Evolutionary conservation across 2,329 filamentous ascomycete genomes (phyloP), one percentile per base, ranked within the genome.

Genomic region (Alternaria hordeiaustralica): DNA sequence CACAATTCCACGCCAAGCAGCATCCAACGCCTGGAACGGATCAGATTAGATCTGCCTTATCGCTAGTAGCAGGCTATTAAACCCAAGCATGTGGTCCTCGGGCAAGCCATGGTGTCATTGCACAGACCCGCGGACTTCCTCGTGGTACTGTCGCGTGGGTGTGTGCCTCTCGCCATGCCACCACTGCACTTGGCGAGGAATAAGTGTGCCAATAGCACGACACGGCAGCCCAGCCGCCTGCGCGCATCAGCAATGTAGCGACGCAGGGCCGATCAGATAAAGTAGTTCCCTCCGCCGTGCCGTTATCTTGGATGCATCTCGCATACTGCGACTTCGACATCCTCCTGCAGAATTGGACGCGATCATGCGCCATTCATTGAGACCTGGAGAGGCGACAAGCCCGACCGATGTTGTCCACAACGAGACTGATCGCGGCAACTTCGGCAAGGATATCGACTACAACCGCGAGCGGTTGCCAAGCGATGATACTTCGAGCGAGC

Each of bases 31-130:
- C 45, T 18, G 13, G 12, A 5, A 9, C 8, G 18, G 23, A 63
- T 65, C 65, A 54, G 65, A 67, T 67, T 58, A 67, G 63, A 67
- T 67, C 44, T 13, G 23, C 11, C 50, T 57, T 45, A 55, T 62
- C 53, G 36, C 49, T 26, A 55, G 18, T 6, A 3, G 5, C 23
- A 12, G n/a, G 9, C 47, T 58, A 58, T n/a, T 46, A 2, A 6
- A 51, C 26, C 41, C 60, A 15, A 41, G 18, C 5, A 33, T n/a
- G 25, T 51, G 30, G 56, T 55, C 49, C 56, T 33, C 20, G 23
- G 49, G 49, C 20, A 43, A 30, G 49, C 56, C 49, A 55, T 50
- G 60, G 12, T 47, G 56, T 59, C 60, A 63, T 54, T 23, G 51
- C 55, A 44, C 60, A 50, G 28, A 28, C 36, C 33, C 20, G 45